A percentile compares a stretch with the other conserved stretches of the same genome.
These are phyloP conservation scores for Sporisorium scitamineum DNA, from an alignment of 1,284 basidiomycete genomes.

Conservation along the genomic window DNA sequence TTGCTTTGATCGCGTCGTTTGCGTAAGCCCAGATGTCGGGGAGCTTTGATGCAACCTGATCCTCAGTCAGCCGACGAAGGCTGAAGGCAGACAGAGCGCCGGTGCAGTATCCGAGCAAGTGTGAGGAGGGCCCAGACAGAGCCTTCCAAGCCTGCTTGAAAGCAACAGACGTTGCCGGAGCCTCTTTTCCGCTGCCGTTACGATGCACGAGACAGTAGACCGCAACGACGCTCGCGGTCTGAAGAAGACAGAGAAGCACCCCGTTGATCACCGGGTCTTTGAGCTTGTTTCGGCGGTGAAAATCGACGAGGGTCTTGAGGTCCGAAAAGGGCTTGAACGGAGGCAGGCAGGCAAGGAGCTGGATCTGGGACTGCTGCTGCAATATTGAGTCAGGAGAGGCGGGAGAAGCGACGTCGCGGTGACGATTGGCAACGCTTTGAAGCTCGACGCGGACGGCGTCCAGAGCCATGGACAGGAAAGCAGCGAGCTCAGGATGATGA, in stretches of 20 bases:
- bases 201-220: slow-evolving; percentile 14
- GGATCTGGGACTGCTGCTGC: slow-evolving; percentile 17
- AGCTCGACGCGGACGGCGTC: slow-evolving; percentile 32
- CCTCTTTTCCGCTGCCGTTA: background rate
- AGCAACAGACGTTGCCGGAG: background rate
- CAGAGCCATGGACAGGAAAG: slow-evolving; percentile 37
- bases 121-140: slow-evolving; percentile 14
- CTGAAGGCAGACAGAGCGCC: slow-evolving; percentile 36
- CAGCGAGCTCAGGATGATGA: slow-evolving; percentile 20
- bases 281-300: slow-evolving; percentile 25
- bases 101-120: slow-evolving; percentile 46
- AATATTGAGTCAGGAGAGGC: background rate
- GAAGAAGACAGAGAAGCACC: slow-evolving; percentile 42
- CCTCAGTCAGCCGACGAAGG: slow-evolving; percentile 14
- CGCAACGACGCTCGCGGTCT: slow-evolving; percentile 34
- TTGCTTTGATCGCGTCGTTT: slow-evolving; percentile 20
- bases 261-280: slow-evolving; percentile 44
- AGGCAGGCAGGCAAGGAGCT: slow-evolving; percentile 36
- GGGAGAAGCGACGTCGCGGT: background rate
- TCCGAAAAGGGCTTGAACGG: slow-evolving; percentile 33
- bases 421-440: slow-evolving; percentile 30
- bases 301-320: slow-evolving; percentile 21
- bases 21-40: slow-evolving; percentile 30
- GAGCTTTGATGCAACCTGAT: background rate
- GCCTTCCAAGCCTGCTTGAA: slow-evolving; percentile 27